Evolutionary conservation across 139 green algal species (phyloP).

Genomic region (Chlorella vulgaris): DNA sequence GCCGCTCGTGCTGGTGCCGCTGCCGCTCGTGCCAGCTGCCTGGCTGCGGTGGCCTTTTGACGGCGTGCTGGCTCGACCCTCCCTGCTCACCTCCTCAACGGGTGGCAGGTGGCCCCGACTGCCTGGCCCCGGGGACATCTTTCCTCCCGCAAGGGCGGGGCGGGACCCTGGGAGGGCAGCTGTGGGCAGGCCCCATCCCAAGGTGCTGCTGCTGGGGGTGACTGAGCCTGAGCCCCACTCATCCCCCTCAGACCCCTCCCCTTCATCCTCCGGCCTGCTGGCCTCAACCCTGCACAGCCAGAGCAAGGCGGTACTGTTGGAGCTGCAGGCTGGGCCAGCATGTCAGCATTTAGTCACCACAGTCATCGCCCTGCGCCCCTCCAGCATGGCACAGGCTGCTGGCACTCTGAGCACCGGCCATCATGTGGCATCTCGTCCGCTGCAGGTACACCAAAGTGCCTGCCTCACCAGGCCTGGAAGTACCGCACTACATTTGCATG

Average conservation of each 20-base stretch:
- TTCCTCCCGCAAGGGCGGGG: neutral
- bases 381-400: no score
- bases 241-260: constrained; percentile 11
- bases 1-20: neutral
- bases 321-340: no score
- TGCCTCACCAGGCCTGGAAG: constrained; percentile 73
- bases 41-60: constrained; percentile 17
- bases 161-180: neutral
- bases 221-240: constrained; percentile 7
- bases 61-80: constrained; percentile 35
- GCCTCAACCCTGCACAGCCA: constrained; percentile 29
- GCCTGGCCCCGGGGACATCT: neutral
- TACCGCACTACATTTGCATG: constrained; percentile 93
- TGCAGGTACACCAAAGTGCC: neutral
- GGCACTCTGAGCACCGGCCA: no score
- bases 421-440: neutral
- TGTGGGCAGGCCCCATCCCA: neutral
- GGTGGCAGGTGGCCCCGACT: neutral
- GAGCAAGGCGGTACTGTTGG: neutral
- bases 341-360: no score
- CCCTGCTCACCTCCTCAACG: constrained; percentile 27
- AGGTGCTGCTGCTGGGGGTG: neutral
- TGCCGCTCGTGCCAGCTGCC: neutral
- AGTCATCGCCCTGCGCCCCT: no score
- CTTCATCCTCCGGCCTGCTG: neutral